These are phyloP conservation scores for Elaeis guineensis DNA, from an alignment of 176 grass and related monocot genomes.

Conservation along the genomic window DNA sequence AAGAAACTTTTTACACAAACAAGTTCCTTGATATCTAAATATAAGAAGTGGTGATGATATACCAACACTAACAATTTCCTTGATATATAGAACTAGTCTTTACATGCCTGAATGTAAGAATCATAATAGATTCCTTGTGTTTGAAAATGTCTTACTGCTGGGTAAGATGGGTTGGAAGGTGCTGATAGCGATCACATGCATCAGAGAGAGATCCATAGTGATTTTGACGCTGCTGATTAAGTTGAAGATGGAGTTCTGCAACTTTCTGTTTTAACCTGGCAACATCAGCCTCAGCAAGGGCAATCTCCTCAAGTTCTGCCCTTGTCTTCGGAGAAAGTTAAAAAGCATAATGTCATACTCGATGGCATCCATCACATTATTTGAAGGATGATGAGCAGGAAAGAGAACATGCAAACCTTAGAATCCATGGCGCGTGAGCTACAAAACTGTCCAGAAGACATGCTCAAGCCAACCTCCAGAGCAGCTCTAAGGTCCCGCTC, in stretches of 20 bases:
- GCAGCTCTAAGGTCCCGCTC: constrained; percentile 96
- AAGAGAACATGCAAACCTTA: constrained; percentile 36
- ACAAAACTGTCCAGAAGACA: constrained; percentile 88
- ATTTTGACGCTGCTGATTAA: constrained; percentile 86
- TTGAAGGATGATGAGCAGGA: neutral
- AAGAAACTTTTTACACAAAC: no score
- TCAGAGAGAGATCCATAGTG: constrained; percentile 57
- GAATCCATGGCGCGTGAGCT: constrained; percentile 73
- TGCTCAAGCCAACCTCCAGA: constrained; percentile 93
- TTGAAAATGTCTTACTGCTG: constrained; percentile 61
- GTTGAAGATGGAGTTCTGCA: constrained; percentile 91
- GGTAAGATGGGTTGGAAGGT: constrained; percentile 52
- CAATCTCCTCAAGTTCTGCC: constrained; percentile 89
- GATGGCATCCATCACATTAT: no score
- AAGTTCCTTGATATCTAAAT: no score
- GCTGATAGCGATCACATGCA: constrained; percentile 41
- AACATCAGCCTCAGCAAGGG: constrained; percentile 82
- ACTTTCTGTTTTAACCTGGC: constrained; percentile 89
- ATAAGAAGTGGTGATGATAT: no score
- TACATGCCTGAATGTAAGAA: no score
- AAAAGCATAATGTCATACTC: neutral
- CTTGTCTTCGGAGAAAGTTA: constrained; percentile 47
- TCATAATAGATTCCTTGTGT: no score
- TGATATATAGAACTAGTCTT: no score
- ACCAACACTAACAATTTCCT: no score